phyloP scores from a whole-genome alignment of 345 rosid species.

The Melaleuca quinquenervia region DNA sequence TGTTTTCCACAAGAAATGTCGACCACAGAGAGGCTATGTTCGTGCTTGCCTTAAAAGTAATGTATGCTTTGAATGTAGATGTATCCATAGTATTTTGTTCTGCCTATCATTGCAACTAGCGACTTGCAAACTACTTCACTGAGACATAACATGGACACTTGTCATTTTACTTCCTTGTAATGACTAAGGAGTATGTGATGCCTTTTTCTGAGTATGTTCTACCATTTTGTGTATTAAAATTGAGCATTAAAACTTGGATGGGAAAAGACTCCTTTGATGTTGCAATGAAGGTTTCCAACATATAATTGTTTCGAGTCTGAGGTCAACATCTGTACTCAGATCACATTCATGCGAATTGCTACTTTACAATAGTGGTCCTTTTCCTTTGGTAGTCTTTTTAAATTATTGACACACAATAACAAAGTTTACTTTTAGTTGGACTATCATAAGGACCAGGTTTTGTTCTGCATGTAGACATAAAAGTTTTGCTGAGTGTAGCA shows the following conservation, averaged over 20 bases:
- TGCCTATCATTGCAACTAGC: background rate
- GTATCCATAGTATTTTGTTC: background rate
- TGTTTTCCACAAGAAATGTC: slow-evolving; percentile 68
- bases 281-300: background rate
- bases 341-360: background rate
- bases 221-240: background rate
- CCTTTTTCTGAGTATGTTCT: background rate
- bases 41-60: slow-evolving; percentile 92
- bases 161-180: background rate
- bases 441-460: background rate
- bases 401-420: background rate
- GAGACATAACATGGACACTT: background rate
- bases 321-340: background rate
- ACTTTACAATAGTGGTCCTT: background rate
- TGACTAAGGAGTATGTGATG: background rate
- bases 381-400: background rate
- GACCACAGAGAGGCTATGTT: slow-evolving; percentile 52
- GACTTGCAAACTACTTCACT: background rate
- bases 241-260: background rate
- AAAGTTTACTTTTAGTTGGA: background rate
- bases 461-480: background rate
- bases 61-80: slow-evolving; percentile 18
- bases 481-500: background rate
- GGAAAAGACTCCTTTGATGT: background rate
- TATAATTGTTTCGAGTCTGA: background rate